Conservation (phyloP, 192 early-diverging fungal species). For the Dimargaris verticillata region DNA sequence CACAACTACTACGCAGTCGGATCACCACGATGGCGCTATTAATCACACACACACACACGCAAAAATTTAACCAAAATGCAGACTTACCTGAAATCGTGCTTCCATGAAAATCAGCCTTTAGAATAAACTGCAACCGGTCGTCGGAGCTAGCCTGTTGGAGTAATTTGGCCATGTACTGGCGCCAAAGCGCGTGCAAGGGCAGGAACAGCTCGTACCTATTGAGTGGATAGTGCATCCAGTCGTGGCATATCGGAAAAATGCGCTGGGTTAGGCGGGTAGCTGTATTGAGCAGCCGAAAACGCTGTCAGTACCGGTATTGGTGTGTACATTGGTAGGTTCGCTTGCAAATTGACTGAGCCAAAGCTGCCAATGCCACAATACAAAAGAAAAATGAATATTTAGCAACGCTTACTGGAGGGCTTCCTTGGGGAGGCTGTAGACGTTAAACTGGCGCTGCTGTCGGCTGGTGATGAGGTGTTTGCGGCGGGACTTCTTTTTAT, state of each 20-base stretch:
- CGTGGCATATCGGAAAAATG: neutral
- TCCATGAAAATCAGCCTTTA: conserved; percentile 81
- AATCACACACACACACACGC: too few relatives aligned
- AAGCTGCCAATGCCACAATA: neutral
- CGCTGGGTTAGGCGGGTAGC: neutral
- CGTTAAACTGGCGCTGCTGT: conserved; percentile 34
- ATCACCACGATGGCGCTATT: too few relatives aligned
- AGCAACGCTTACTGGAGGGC: conserved; percentile 20
- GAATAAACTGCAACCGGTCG: conserved; percentile 29
- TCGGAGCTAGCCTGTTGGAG: conserved; percentile 20
- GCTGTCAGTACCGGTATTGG: conserved; percentile 1
- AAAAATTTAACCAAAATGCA: too few relatives aligned
- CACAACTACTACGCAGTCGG: too few relatives aligned
- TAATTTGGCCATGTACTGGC: conserved; percentile 51
- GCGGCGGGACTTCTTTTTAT: neutral
- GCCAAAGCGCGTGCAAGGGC: conserved; percentile 64
- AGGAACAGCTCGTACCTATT: conserved; percentile 42
- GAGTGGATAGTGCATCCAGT: neutral
- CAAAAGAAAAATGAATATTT: neutral
- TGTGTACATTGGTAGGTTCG: neutral
- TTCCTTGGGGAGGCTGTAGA: conserved; percentile 49
- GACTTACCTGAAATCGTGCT: conserved; percentile 50
- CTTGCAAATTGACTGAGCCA: neutral
- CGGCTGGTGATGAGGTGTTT: neutral
- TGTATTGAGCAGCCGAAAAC: neutral